These are phyloP conservation scores for Fraxinus ornus DNA, from an alignment of 305 asterid genomes.

Conservation along the genomic window DNA sequence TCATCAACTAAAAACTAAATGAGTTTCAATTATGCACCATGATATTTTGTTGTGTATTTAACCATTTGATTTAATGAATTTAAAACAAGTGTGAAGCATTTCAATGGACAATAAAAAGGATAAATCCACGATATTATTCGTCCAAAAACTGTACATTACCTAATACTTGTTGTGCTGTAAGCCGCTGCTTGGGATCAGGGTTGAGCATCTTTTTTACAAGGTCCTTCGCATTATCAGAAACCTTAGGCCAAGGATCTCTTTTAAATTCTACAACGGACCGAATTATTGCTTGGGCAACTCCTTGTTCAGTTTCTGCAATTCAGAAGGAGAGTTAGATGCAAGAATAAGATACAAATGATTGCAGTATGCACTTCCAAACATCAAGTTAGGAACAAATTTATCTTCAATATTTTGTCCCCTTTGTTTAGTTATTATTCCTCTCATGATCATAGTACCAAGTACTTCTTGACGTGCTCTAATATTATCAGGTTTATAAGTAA, in stretches of 20 bases:
- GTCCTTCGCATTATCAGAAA: not conserved
- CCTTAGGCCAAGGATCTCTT: not conserved
- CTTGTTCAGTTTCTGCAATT: not conserved
- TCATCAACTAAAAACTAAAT: not conserved
- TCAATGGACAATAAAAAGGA: not conserved
- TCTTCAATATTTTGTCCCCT: not conserved
- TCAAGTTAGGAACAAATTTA: not conserved
- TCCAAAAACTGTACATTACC: conserved; percentile 36
- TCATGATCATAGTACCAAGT: not conserved
- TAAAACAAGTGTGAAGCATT: not conserved
- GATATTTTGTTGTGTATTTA: not conserved
- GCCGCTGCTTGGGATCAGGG: not conserved
- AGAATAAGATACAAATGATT: not conserved
- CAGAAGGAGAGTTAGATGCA: not conserved
- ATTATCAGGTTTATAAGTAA: not conserved
- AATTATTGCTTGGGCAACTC: not conserved
- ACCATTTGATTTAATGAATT: not conserved
- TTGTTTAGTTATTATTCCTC: not conserved
- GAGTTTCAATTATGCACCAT: not conserved
- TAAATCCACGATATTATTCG: not conserved
- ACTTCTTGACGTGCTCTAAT: not conserved
- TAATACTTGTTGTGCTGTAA: conserved; percentile 19
- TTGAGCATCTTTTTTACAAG: not conserved
- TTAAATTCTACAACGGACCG: not conserved
- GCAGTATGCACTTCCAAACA: not conserved